Base-by-base conservation (phyloP, 2,329 filamentous ascomycete genomes). In the Xylaria sp. region DNA sequence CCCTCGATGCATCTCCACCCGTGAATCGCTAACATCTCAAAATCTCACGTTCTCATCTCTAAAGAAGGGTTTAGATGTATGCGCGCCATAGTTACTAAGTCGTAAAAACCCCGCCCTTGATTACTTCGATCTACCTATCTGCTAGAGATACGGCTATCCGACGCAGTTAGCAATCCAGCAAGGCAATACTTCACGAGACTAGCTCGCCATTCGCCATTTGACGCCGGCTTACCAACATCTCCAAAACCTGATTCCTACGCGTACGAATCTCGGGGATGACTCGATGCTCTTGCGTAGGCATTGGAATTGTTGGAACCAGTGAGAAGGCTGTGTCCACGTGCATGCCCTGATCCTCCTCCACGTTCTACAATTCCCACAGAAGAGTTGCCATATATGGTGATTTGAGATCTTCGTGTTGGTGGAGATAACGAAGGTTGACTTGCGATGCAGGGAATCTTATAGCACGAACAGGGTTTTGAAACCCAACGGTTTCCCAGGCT, bases 401-500 rank as follows among this genome's bases (percentile, higher is more conserved):
- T 5, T 16, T 9, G 47, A 19, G 37, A 13, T 13, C 47, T 49
- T 30, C 49, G n/a, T 35, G 8, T 39, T 39, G 42, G 10, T 13
- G 46, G 52, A 42, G 30, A 56, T 53, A 37, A 48, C 44, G 19
- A 52, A 34, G 19, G 50, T 16, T 46, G 42, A 13, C 42, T 35
- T 34, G 50, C 5, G 34, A 9, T 35, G 47, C 52, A 53, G 49
- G 52, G 35, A 30, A 55, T 49, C 55, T 56, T 47, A 55, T 58
- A 55, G 52, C 46, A 46, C 30, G 42, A 48, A 52, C 55, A 49
- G 44, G 58, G 49, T 30, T 54, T 56, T 51, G 42, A 18, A 34
- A 46, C 54, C 57, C 57, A 57, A 59, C 46, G 42, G 16, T 23
- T 52, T 53, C 52, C 52, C 35, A 54, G 54, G 49, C 55, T 55